Conservation (phyloP, 345 rosid species). For the Citrus unshiu region DNA sequence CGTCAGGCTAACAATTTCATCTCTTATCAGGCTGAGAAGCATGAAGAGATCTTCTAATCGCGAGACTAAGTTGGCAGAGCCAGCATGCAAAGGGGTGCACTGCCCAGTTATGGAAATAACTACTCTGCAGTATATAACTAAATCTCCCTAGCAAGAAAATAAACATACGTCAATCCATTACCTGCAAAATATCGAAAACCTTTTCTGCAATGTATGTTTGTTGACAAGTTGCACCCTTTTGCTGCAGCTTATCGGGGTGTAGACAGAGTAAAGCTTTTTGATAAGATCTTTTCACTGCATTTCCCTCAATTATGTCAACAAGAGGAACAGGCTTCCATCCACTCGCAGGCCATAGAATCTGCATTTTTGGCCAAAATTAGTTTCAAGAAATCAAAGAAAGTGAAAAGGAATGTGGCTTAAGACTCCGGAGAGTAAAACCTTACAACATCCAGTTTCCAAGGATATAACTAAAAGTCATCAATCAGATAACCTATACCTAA, state of each 20-base stretch:
- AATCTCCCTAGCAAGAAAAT: neutral
- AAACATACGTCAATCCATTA: slow-evolving; percentile 10
- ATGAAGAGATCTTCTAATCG: neutral
- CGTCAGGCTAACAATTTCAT: neutral
- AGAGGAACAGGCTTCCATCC: slow-evolving; percentile 93
- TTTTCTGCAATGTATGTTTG: slow-evolving; percentile 72
- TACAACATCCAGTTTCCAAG: neutral
- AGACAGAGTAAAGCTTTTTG: slow-evolving; percentile 83
- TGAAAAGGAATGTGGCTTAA: neutral
- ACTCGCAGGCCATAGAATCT: slow-evolving; percentile 87
- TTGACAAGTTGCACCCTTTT: slow-evolving; percentile 66
- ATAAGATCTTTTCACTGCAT: slow-evolving; percentile 76
- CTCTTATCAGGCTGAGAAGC: neutral
- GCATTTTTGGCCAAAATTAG: slow-evolving; percentile 5
- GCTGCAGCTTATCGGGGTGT: slow-evolving; percentile 96
- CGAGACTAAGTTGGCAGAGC: neutral
- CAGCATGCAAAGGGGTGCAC: neutral
- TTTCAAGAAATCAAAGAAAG: neutral
- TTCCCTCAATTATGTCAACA: slow-evolving; percentile 81
- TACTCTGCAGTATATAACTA: neutral
- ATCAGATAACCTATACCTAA: neutral
- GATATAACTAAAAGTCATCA: neutral
- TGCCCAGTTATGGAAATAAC: neutral
- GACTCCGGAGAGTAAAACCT: neutral
- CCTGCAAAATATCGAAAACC: slow-evolving; percentile 88